Percentiles rank a stretch among this genome's conserved stretches.
Conservation (phyloP, 2,329 filamentous ascomycete species). For the Graphilbum sp. region DNA sequence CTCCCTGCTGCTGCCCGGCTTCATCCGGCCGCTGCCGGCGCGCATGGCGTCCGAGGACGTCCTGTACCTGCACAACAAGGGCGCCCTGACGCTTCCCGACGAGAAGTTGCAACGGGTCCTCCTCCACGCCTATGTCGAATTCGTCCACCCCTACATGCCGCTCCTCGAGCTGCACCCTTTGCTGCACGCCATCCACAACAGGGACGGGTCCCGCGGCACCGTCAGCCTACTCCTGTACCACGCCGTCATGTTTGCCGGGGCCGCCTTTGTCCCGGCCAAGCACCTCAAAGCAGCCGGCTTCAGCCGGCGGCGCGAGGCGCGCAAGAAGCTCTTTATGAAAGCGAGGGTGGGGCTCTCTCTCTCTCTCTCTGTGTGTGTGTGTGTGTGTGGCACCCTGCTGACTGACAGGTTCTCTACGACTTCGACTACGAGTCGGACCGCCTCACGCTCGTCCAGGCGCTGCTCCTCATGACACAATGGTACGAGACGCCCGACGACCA, state of each 20-base stretch:
- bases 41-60: conserved; percentile 71
- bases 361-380: no score
- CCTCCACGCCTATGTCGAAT: conserved; percentile 69
- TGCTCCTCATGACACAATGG: conserved; percentile 92
- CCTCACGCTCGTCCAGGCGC: conserved; percentile 71
- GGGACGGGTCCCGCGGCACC: conserved; percentile 53
- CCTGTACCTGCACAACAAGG: conserved; percentile 68
- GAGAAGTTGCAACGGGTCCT: conserved; percentile 60
- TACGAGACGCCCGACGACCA: conserved; percentile 95
- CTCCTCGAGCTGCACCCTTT: conserved; percentile 54
- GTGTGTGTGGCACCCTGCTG: no score
- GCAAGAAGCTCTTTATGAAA: conserved; percentile 79
- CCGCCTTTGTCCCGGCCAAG: conserved; percentile 72
- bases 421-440: conserved; percentile 91
- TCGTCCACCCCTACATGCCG: conserved; percentile 89
- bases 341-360: conserved; percentile 59
- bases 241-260: conserved; percentile 85
- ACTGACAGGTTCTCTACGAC: conserved; percentile 70
- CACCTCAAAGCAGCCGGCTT: conserved; percentile 65
- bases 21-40: conserved; percentile 63
- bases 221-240: conserved; percentile 82
- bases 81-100: conserved; percentile 62
- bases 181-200: conserved; percentile 41
- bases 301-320: conserved; percentile 58
- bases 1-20: conserved; percentile 38